Evolutionary conservation across 176 grass and related monocot species (phyloP).

Genomic region (Puya raimondii): DNA sequence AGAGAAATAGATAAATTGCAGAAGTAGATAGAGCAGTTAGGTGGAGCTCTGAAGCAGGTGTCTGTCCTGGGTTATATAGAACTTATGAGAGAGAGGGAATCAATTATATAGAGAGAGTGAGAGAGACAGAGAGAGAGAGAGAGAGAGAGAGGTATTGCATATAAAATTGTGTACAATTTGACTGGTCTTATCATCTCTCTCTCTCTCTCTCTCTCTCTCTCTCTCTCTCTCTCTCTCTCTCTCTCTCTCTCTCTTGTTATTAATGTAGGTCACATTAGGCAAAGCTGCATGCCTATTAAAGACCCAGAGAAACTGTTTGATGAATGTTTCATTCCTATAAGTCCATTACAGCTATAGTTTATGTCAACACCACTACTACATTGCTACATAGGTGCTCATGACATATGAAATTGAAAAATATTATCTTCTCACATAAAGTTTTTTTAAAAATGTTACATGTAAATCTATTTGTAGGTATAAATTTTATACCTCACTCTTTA

Average conservation of each 20-base stretch:
- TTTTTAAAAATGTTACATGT: too few species aligned
- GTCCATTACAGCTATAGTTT: too few species aligned
- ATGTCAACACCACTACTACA: too few species aligned
- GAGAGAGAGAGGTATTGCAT: not conserved
- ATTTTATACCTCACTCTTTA: too few species aligned
- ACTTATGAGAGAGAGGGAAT: not conserved
- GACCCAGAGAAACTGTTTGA: not conserved
- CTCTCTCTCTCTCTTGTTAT: not conserved
- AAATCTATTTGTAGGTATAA: too few species aligned
- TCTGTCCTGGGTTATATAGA: not conserved
- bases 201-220: not conserved
- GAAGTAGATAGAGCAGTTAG: not conserved
- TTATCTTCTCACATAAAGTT: too few species aligned
- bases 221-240: not conserved
- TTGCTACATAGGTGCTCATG: too few species aligned
- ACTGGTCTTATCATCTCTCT: not conserved
- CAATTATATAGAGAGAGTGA: not conserved
- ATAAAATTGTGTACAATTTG: not conserved
- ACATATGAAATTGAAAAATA: too few species aligned
- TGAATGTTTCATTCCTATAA: not conserved
- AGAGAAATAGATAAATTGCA: not conserved
- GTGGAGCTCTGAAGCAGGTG: not conserved
- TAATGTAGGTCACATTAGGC: not conserved
- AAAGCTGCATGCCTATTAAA: not conserved
- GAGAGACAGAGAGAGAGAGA: not conserved